Evolutionary conservation across 2,329 filamentous ascomycete genomes (phyloP), one percentile per base, ranked within the genome.

Genomic region (Alternaria sp.): DNA sequence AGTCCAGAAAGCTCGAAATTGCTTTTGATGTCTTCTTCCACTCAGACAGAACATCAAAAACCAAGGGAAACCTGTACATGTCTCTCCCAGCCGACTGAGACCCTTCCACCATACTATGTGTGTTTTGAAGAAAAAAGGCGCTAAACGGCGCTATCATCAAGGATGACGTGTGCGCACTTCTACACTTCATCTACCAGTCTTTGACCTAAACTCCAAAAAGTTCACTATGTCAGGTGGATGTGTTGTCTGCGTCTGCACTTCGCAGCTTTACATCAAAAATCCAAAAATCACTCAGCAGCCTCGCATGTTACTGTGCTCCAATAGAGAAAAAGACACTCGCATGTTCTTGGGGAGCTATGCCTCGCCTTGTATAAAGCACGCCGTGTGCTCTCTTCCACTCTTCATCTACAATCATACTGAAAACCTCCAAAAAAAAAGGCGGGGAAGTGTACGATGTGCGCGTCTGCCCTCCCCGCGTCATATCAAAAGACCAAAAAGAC

Each of bases 351-450:
- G 12, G 3, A 15, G 30, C 30, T 15, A 15, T 15, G 30, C 30
- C 1, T 36, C 7, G 13, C 10, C 32, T 17, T n/a, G 15, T 17
- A 40, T 40, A 40, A 40, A 40, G 32, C 15, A 40, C 9, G 8
- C 0, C 15, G 2, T 40, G 0, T 2, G 5, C 2, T 17, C 15
- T 3, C 32, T 40, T 17, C 1, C n/a, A 6, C 2, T 40, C n/a
- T 17, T 11, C 36, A 40, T 40, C 36, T 0, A 40, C 36, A 40
- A 36, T 36, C 32, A n/a, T 21, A n/a, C n/a, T n/a, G n/a, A n/a
- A n/a, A n/a, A n/a, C n/a, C n/a, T n/a, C n/a, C n/a, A n/a, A n/a
- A n/a, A n/a, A n/a, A n/a, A n/a, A n/a, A n/a, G n/a, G n/a, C n/a
- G n/a, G n/a, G n/a, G n/a, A n/a, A n/a, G n/a, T n/a, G n/a, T n/a